Evolutionary conservation across 805 yeast genomes (phyloP), one percentile per base, ranked within the genome.

Genomic region (Priceomyces haplophilus): DNA sequence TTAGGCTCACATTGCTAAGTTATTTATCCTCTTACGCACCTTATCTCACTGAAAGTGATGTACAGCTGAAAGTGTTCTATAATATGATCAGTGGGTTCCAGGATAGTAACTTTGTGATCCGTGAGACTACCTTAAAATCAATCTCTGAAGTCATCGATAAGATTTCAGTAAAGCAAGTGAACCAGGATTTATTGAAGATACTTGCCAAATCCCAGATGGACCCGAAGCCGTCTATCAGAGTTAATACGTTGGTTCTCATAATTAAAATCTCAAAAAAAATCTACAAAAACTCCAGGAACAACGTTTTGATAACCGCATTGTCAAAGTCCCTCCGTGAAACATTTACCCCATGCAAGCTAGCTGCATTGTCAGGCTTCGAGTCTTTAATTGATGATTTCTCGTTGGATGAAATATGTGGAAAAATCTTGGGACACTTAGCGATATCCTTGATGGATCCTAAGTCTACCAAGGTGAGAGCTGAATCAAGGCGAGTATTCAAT

Each of bases 291-390:
- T 69, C 85, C 3, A 73, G 90, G 44, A 73, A 87, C 7, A 82
- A 80, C 17, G 96, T 93, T 2, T 66, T 93, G 37, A 81, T 88
- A 2, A 88, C 97, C 1, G 98, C 97, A 0, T 84, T 86, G 52
- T 78, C 87, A 2, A 83, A 89, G 53, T 85, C 95, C 0, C 70
- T 91, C 36, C 82, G 82, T 53, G 99, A 91, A 61, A 76, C 90
- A 0, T 81, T 80, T 54, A 73, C 82, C 2, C 88, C 85, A 6
- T 80, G 95, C 11, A 76, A 93, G 49, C 60, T 82, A 55, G 85
- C 84, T 3, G 88, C 97, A 0, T 67, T 93, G 20, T 67, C 80
- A 46, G 95, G 96, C 0, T 77, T 91, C 47, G 79, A 77, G 33
- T 69, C 73, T 11, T 76, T 85, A 12, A 66, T 83, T 18, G 83